Base-by-base conservation (phyloP, 2,329 filamentous ascomycete species). In the Curvularia spicifera region DNA sequence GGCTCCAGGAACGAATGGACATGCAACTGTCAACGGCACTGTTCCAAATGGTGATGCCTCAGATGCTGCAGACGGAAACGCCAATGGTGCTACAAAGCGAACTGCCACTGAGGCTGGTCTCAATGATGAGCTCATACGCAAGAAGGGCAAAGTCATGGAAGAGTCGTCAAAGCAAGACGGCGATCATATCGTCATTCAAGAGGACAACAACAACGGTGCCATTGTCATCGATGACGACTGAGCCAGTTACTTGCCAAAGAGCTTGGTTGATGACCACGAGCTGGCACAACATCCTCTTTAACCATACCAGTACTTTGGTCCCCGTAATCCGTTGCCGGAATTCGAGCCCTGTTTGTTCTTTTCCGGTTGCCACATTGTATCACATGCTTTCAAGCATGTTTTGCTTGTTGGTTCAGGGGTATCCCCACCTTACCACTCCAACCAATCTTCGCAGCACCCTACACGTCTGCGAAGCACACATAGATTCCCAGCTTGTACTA, bases 91-190 rank as follows among this genome's bases (percentile, higher is more conserved):
- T 29, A 50, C 57, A 50, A 85, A 85, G 72, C 79, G 78, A 18
- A 78, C 75, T 33, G 78, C 76, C 12, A 77, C 79, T 43, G 78
- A 80, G 44, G 78, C 77, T 9, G 77, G 71, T 5, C 63, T 78
- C 12, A 73, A 78, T 42, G 67, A 72, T 35, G 76, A 74, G 28
- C 58, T 75, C 9, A 60, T 69, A 31, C 72, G 65, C 45, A 80
- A 80, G 67, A 74, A 73, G 43, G 76, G 77, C 53, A 79, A 79
- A 60, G 75, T 78, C 29, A 71, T 72, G 51, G 74, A 77, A 40
- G 60, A 59, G 43, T 59, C 65, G 9, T 50, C 55, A 18, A 63
- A 50, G 63, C 59, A 63, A 33, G 56, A 51, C 18, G 75, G 73
- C 9, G 78, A 78, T 61, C 60, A 76, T 18, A 69, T 72, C n/a